A percentile compares a stretch with the other conserved stretches of the same genome.
phyloP scores from a whole-genome alignment of 2,329 filamentous ascomycete genomes.

The Xylaria sp. region DNA sequence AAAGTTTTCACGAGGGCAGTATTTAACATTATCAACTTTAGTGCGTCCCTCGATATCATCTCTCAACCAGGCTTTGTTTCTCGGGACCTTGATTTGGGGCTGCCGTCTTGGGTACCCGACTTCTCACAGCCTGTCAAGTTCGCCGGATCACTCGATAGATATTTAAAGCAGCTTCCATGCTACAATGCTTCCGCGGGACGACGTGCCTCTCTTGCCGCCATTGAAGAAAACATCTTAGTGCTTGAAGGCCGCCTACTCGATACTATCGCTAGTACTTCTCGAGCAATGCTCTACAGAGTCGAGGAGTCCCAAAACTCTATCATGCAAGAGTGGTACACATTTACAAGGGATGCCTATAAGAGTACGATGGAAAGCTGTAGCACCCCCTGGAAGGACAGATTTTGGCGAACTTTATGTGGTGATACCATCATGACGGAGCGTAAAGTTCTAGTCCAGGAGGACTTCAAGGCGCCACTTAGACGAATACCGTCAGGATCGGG shows the following conservation, averaged over 20 bases:
- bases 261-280: slow-evolving; percentile 14
- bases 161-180: slow-evolving; percentile 17
- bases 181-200: slow-evolving; percentile 18
- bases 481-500: neutral
- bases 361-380: too few species aligned
- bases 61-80: slow-evolving; percentile 15
- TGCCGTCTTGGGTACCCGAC: slow-evolving; percentile 31
- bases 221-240: slow-evolving; percentile 24
- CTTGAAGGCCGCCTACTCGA: slow-evolving; percentile 26
- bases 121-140: slow-evolving; percentile 19
- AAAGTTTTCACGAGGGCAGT: slow-evolving; percentile 23
- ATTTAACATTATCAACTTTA: slow-evolving; percentile 22
- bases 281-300: neutral
- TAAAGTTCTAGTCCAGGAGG: slow-evolving; percentile 8
- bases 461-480: slow-evolving; percentile 18
- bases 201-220: slow-evolving; percentile 1
- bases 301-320: slow-evolving; percentile 9
- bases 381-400: slow-evolving; percentile 16
- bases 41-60: slow-evolving; percentile 30
- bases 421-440: slow-evolving; percentile 26
- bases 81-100: neutral
- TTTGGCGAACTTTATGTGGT: slow-evolving; percentile 29
- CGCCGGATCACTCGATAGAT: slow-evolving; percentile 23
- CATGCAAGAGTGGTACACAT: slow-evolving; percentile 21
- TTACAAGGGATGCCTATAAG: slow-evolving; percentile 10